Evolutionary conservation across 2,329 filamentous ascomycete species (phyloP), one percentile per base, ranked within the genome.

Genomic region (Sarocladium brachiariae): DNA sequence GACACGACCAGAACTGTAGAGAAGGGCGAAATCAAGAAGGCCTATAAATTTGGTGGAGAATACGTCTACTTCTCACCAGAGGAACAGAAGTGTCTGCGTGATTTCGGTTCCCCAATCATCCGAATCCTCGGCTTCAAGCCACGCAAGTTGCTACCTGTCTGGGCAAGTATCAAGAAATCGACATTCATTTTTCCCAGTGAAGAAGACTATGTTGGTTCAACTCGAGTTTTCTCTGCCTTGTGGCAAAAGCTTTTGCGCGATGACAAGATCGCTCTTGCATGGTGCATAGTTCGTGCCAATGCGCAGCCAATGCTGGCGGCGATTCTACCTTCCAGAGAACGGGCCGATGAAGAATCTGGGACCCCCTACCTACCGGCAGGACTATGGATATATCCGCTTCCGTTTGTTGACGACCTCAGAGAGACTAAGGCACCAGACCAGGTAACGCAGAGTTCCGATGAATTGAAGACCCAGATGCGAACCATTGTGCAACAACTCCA

Each of bases 131-230:
- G 93, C 5, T 99, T 99, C 76, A 99, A 97, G 64, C 82, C 89
- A 6, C 74, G 87, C 24, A 80, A 79, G 1, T 72, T 80, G 59
- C 73, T 96, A 2, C 87, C 87, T 0, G 74, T 86, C 16, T 96
- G 92, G 90, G 88, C 89, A 1, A 90, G 88, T 30, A 76, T 88
- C 46, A 89, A 87, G 62, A 90, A 91, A 59, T 88, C 91, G 0
- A 89, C 83, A 0, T 99, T 96, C 66, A 88, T 99, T 52, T 97
- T 95, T 61, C 93, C 93, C 0, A 93, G 86, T 16, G 93, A 99
- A 67, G 85, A 90, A 55, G 86, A 89, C 54, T 95, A 84, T 59
- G 78, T 96, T 23, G 93, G 93, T 18, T 97, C 91, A 1, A 95
- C 90, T 0, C 84, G 93, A 7, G 90, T 96, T 2, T 99, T 97